Conservation (phyloP, 1,284 basidiomycete species). For the Moesziomyces antarcticus region DNA sequence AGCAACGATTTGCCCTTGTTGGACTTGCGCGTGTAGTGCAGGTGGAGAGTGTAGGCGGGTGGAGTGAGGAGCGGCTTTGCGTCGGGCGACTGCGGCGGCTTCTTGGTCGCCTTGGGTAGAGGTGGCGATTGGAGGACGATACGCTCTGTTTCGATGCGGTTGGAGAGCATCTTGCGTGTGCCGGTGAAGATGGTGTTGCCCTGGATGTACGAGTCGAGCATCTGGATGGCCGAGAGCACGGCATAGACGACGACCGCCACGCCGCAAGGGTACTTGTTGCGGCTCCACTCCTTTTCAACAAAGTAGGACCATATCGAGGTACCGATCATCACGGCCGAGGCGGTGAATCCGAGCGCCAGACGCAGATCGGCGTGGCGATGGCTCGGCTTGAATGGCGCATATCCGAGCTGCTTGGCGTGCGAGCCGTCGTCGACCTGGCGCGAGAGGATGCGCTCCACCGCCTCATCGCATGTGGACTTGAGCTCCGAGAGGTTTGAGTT, state of each 20-base stretch:
- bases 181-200: constrained; percentile 61
- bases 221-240: constrained; percentile 39
- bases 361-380: constrained; percentile 59
- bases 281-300: constrained; percentile 62
- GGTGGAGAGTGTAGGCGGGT: constrained; percentile 55
- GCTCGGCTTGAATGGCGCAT: constrained; percentile 55
- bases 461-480: constrained; percentile 62
- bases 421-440: constrained; percentile 31
- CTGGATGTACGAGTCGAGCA: constrained; percentile 48
- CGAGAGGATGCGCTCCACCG: constrained; percentile 53
- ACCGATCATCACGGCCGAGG: constrained; percentile 61
- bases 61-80: constrained; percentile 52
- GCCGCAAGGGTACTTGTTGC: constrained; percentile 52
- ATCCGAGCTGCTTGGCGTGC: constrained; percentile 15
- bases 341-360: constrained; percentile 51
- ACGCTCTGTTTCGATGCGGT: constrained; percentile 54
- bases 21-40: constrained; percentile 53
- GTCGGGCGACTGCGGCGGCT: constrained; percentile 18
- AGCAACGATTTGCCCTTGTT: constrained; percentile 46
- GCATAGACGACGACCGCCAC: constrained; percentile 54
- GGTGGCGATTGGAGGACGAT: constrained; percentile 52
- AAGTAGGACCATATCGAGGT: constrained; percentile 58
- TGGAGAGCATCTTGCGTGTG: constrained; percentile 49
- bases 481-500: constrained; percentile 58
- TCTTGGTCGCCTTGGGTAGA: constrained; percentile 39